A percentile compares a stretch with the other conserved stretches of the same genome.
Conservation (phyloP, 768 basidiomycete genomes). For the Hortiboletus flavorubellus region DNA sequence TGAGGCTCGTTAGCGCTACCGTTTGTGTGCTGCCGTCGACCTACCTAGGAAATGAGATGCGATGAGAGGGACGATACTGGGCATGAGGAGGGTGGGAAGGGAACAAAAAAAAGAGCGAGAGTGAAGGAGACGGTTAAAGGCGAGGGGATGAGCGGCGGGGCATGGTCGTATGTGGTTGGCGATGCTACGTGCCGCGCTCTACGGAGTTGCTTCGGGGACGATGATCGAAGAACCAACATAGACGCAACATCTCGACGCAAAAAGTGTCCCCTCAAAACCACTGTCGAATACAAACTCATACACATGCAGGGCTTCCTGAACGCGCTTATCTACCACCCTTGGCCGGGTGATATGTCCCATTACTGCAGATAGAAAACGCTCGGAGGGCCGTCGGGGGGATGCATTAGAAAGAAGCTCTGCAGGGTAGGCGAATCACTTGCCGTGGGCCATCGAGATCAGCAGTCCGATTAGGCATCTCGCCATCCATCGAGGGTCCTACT, state of each 20-base stretch:
- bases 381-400: neutral
- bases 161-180: slow-evolving; percentile 11
- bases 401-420: neutral
- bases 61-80: slow-evolving; percentile 15
- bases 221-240: slow-evolving; percentile 26
- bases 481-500: no score
- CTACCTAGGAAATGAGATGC: slow-evolving; percentile 30
- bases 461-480: slow-evolving; percentile 1
- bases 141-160: neutral
- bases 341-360: neutral
- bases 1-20: slow-evolving; percentile 9
- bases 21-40: neutral
- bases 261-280: neutral
- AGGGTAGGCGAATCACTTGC: slow-evolving; percentile 5
- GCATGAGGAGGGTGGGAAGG: slow-evolving; percentile 13
- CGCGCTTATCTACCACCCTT: neutral
- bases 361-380: neutral
- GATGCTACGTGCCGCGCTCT: slow-evolving; percentile 27
- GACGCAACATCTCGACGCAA: slow-evolving; percentile 2
- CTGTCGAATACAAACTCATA: neutral
- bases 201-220: slow-evolving; percentile 31
- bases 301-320: neutral
- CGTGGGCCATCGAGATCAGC: slow-evolving; percentile 4
- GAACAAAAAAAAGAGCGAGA: neutral
- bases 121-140: slow-evolving; percentile 5